Evolutionary conservation across 495 filamentous ascomycete genomes (phyloP).

Genomic region (Talaromyces proteolyticus): DNA sequence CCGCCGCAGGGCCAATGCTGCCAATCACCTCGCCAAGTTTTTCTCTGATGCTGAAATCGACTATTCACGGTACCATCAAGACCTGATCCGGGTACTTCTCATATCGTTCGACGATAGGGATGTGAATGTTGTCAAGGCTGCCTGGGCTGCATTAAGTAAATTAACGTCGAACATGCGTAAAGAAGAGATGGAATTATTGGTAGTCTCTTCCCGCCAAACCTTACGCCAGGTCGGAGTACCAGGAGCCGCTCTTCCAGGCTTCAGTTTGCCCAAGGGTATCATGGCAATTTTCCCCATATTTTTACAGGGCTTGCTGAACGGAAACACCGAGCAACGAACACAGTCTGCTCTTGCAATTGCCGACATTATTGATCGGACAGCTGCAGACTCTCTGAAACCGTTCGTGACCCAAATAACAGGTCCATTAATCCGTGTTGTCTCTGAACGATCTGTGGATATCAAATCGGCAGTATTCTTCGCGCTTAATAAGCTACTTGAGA

Average conservation of each 20-base stretch:
- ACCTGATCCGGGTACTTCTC: slow-evolving; percentile 81
- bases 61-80: slow-evolving; percentile 89
- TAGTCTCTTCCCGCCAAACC: slow-evolving; percentile 75
- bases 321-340: slow-evolving; percentile 82
- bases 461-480: slow-evolving; percentile 89
- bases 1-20: slow-evolving; percentile 68
- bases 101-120: slow-evolving; percentile 90
- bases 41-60: slow-evolving; percentile 77
- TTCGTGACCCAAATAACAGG: slow-evolving; percentile 98
- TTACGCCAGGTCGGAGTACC: slow-evolving; percentile 83
- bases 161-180: slow-evolving; percentile 87
- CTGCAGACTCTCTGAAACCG: slow-evolving; percentile 73
- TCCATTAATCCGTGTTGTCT: slow-evolving; percentile 93
- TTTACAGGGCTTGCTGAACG: slow-evolving; percentile 95
- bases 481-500: slow-evolving; percentile 90
- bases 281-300: slow-evolving; percentile 96
- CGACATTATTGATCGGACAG: slow-evolving; percentile 89
- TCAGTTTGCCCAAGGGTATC: slow-evolving; percentile 93
- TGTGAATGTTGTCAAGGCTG: slow-evolving; percentile 78
- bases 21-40: slow-evolving; percentile 79
- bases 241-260: slow-evolving; percentile 80
- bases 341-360: slow-evolving; percentile 90
- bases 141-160: slow-evolving; percentile 83
- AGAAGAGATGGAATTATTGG: slow-evolving; percentile 97
- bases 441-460: slow-evolving; percentile 89